Percentiles rank a stretch among this genome's conserved stretches.
These are phyloP conservation scores for Annulohypoxylon truncatum DNA, from an alignment of 2,329 filamentous ascomycete genomes.

Conservation along the genomic window DNA sequence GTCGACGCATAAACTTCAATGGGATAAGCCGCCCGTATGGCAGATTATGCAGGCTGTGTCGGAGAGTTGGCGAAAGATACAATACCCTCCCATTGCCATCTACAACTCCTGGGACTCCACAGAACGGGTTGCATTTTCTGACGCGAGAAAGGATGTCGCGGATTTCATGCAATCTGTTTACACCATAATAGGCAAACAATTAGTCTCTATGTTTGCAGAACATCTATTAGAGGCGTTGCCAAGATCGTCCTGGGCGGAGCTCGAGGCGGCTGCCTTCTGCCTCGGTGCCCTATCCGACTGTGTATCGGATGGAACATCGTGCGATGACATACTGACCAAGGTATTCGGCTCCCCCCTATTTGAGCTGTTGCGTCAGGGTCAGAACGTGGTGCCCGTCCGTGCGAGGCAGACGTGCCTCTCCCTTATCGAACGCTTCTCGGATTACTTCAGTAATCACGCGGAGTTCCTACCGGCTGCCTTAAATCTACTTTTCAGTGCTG, in stretches of 20 bases:
- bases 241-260: conserved; percentile 65
- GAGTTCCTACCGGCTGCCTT: conserved; percentile 76
- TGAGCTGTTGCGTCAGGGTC: conserved; percentile 62
- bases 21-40: conserved; percentile 68
- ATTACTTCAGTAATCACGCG: conserved; percentile 79
- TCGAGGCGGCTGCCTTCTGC: conserved; percentile 72
- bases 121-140: conserved; percentile 74
- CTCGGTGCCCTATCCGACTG: conserved; percentile 76
- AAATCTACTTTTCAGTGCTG: conserved; percentile 77
- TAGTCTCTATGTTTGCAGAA: conserved; percentile 68
- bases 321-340: conserved; percentile 68
- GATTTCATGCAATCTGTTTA: conserved; percentile 81
- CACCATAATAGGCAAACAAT: conserved; percentile 65
- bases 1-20: conserved; percentile 59
- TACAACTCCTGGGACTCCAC: conserved; percentile 76
- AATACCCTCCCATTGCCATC: conserved; percentile 69
- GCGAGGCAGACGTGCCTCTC: conserved; percentile 76
- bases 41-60: conserved; percentile 73
- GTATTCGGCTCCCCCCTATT: conserved; percentile 73
- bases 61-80: conserved; percentile 75
- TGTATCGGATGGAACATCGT: conserved; percentile 65
- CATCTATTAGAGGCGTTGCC: conserved; percentile 63
- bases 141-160: conserved; percentile 81
- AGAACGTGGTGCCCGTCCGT: conserved; percentile 67
- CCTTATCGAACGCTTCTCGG: conserved; percentile 77